Conservation (phyloP, 1,139 yeast genomes). For the Wickerhamomyces sp. region DNA sequence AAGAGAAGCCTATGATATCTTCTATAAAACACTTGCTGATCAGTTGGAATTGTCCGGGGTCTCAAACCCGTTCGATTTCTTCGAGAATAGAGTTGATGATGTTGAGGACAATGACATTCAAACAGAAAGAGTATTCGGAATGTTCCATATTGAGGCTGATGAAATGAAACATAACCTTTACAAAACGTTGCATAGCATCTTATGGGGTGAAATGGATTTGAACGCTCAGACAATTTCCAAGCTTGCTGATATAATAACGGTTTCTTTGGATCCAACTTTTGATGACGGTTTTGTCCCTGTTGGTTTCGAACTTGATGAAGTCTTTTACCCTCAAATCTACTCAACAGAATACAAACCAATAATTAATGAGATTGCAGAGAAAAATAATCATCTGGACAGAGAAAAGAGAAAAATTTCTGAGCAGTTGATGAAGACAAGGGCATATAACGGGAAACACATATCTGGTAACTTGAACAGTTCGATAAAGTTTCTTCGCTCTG, state of each 20-base stretch:
- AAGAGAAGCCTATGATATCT: slow-evolving; percentile 24
- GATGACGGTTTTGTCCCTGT: slow-evolving; percentile 22
- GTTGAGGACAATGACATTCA: slow-evolving; percentile 13
- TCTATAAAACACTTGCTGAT: slow-evolving; percentile 15
- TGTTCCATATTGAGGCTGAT: slow-evolving; percentile 30
- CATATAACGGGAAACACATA: slow-evolving; percentile 32
- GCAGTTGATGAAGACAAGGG: slow-evolving; percentile 25
- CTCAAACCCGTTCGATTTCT: slow-evolving; percentile 4
- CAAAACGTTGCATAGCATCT: slow-evolving; percentile 27
- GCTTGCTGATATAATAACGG: slow-evolving; percentile 35
- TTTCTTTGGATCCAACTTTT: slow-evolving; percentile 33
- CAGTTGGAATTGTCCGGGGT: slow-evolving; percentile 19
- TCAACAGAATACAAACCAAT: slow-evolving; percentile 25
- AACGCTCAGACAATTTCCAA: slow-evolving; percentile 18
- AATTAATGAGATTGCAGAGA: slow-evolving; percentile 16
- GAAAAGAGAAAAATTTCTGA: slow-evolving; percentile 19
- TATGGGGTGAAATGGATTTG: slow-evolving; percentile 29
- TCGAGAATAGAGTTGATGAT: slow-evolving; percentile 16
- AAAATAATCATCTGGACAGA: slow-evolving; percentile 19
- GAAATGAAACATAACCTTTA: slow-evolving; percentile 26
- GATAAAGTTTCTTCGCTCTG: slow-evolving; percentile 20
- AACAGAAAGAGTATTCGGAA: slow-evolving; percentile 9
- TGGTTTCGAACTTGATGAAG: slow-evolving; percentile 32
- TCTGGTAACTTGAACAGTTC: slow-evolving; percentile 27
- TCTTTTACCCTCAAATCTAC: slow-evolving; percentile 43